These are phyloP conservation scores for Colletotrichum eremochloae DNA, from an alignment of 2,329 filamentous ascomycete species.

Conservation along the genomic window DNA sequence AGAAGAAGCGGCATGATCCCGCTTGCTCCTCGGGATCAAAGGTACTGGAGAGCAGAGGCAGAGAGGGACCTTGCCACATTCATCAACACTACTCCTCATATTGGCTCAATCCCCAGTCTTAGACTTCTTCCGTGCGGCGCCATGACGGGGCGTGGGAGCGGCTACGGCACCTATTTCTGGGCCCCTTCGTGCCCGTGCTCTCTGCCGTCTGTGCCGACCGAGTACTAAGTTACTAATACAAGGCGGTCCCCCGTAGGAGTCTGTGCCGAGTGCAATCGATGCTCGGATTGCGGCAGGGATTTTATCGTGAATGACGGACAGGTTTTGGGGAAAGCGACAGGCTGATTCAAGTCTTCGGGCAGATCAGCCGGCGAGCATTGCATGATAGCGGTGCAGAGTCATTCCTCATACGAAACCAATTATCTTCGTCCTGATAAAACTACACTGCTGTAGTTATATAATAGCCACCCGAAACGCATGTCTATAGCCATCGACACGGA, in stretches of 20 bases:
- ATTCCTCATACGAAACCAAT: background rate
- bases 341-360: background rate
- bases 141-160: background rate
- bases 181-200: slow-evolving; percentile 7
- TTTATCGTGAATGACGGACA: background rate
- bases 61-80: background rate
- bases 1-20: background rate
- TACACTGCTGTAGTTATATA: background rate
- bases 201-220: background rate
- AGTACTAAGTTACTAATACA: too few relatives aligned
- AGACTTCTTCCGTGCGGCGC: slow-evolving; percentile 20
- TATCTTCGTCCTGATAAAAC: background rate
- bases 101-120: slow-evolving; percentile 8
- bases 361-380: background rate
- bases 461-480: too few relatives aligned
- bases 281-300: slow-evolving; percentile 13
- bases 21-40: background rate
- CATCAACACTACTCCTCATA: background rate
- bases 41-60: slow-evolving; percentile 2
- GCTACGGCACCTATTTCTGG: slow-evolving; percentile 4
- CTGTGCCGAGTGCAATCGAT: background rate
- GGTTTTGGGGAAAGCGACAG: background rate
- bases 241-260: background rate
- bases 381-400: background rate
- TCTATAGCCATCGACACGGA: background rate